Base-by-base conservation (phyloP, 768 basidiomycete species). In the Amanita pallidorosea region DNA sequence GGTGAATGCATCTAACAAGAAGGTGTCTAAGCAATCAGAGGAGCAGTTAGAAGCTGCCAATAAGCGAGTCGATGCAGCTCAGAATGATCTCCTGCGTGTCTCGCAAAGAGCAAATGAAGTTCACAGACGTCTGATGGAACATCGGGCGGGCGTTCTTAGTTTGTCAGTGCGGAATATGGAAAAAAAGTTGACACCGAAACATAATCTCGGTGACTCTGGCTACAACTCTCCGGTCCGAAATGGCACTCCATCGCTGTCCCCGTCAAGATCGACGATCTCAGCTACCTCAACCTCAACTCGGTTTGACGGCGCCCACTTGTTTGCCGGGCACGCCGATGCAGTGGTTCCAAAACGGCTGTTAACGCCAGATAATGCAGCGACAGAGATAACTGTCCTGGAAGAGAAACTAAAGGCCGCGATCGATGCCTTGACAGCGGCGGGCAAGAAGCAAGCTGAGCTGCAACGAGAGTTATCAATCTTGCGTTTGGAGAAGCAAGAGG, bases 261-360 rank as follows among this genome's bases (percentile, higher is more conserved):
- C 22, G 52, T 59, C 43, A 53, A 56, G 15, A 7, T 72, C 73
- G 23, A 65, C 67, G 18, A 74, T 72, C 41, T 54, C 65, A 12
- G 65, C 69, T 1, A 65, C 73, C 11, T 67, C 77, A 5, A 67
- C 73, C n/a, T 72, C 70, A 37, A 57, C 68, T 7, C 79, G 78
- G 35, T 93, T 93, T 61, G 87, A 88, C 49, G 88, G 88, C 11
- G 80, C 84, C 0, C 88, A 91, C 67, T 71, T 92, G 48, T 91
- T 91, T 56, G 87, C 91, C 0, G 89, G 90, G 0, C 85, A 91
- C 56, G 79, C 76, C 3, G 75, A 81, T 40, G 76, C 86, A 4
- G 67, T 85, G 15, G 68, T 85, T 0, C 86, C 85, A 0, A 66
- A 62, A 41, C 59, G 67, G 37, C 68, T 68, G 27, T 64, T 71